Conservation (phyloP, 345 rosid genomes). For the Boechera divaricarpa region DNA sequence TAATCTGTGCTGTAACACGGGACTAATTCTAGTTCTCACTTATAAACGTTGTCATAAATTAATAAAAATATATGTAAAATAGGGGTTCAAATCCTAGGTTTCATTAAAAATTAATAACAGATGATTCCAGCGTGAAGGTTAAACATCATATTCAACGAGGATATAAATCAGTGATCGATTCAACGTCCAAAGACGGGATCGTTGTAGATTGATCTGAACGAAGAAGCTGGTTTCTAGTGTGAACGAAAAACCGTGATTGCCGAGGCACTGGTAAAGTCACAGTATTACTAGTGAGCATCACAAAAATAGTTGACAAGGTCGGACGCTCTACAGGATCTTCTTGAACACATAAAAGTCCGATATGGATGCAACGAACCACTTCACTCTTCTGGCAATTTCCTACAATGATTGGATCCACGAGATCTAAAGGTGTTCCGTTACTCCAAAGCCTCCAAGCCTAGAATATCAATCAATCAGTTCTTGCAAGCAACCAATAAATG, state of each 20-base stretch:
- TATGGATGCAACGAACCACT: neutral
- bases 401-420: neutral
- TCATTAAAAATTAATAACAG: too few species aligned
- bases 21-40: too few species aligned
- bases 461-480: neutral
- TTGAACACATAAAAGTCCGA: neutral
- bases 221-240: neutral
- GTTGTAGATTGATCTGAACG: too few species aligned
- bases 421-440: neutral
- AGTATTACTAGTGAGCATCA: slow-evolving; percentile 5
- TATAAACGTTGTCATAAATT: too few species aligned
- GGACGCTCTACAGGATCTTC: neutral
- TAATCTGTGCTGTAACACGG: too few species aligned
- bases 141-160: too few species aligned
- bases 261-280: neutral
- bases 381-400: neutral
- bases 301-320: neutral
- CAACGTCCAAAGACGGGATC: too few species aligned
- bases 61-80: too few species aligned
- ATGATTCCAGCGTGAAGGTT: too few species aligned
- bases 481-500: too few species aligned
- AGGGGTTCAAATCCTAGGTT: too few species aligned
- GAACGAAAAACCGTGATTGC: neutral
- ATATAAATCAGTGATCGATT: too few species aligned
- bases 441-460: slow-evolving; percentile 2